A percentile compares a stretch with the other conserved stretches of the same genome.
phyloP scores from a whole-genome alignment of 352 stramenopile species.

The Phytopythium oedochilum region DNA sequence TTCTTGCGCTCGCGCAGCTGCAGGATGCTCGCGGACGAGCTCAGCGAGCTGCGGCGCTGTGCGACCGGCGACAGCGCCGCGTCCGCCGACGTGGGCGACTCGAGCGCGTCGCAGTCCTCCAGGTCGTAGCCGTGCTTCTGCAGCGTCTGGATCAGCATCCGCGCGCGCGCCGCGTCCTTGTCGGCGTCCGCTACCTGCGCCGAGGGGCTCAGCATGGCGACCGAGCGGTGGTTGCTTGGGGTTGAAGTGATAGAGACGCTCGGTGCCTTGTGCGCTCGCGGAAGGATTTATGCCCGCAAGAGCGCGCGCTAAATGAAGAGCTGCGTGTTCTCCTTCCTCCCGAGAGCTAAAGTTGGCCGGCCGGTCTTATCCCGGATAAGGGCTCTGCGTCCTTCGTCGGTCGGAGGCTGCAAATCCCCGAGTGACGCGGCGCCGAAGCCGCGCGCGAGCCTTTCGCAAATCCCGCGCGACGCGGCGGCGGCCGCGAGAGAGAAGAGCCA shows the following conservation, averaged over 20 bases:
- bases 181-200: slow-evolving; percentile 3
- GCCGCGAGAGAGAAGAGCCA: background rate
- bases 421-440: too few relatives aligned
- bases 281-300: too few relatives aligned
- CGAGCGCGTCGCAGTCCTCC: slow-evolving; percentile 20
- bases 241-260: too few relatives aligned
- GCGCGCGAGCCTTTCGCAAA: slow-evolving; percentile 2
- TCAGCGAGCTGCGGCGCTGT: slow-evolving; percentile 15
- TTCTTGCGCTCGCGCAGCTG: slow-evolving; percentile 80
- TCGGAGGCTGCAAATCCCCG: background rate
- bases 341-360: background rate
- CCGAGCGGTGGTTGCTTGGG: too few relatives aligned
- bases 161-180: slow-evolving; percentile 54
- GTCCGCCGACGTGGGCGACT: slow-evolving; percentile 11
- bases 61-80: background rate
- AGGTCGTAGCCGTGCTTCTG: slow-evolving; percentile 86
- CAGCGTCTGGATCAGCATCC: slow-evolving; percentile 73
- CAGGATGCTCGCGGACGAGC: slow-evolving; percentile 57
- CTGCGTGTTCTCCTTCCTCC: too few relatives aligned
- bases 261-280: too few relatives aligned
- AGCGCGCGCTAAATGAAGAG: background rate
- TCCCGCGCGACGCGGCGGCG: background rate
- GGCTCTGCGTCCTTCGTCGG: too few relatives aligned
- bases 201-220: background rate
- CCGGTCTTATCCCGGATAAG: background rate